Conservation (phyloP, 768 basidiomycete genomes). For the Stropharia rugosoannulata region DNA sequence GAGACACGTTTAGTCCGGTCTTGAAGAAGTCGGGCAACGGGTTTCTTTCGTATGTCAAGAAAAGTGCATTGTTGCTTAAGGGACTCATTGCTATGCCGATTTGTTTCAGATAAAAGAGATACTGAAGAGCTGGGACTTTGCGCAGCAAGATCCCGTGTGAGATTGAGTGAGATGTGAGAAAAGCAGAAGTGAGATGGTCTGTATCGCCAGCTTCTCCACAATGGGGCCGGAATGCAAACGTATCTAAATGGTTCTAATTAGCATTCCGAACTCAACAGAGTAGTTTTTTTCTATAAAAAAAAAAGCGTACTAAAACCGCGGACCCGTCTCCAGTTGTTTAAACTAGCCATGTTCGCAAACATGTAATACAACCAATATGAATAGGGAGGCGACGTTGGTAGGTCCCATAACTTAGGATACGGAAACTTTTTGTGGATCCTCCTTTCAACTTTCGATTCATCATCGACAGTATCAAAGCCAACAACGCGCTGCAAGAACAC, state of each 20-base stretch:
- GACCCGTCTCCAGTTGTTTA: conserved; percentile 88
- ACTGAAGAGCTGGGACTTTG: conserved; percentile 96
- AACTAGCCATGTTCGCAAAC: conserved; percentile 92
- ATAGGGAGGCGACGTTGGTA: conserved; percentile 88
- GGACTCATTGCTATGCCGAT: conserved; percentile 99
- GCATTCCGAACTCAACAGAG: not conserved
- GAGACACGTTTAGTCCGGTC: conserved; percentile 90
- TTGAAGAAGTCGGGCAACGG: conserved; percentile 97
- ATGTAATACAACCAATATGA: conserved; percentile 99
- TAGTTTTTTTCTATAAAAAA: not conserved
- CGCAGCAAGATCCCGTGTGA: conserved; percentile 98
- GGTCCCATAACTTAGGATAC: conserved; percentile 87
- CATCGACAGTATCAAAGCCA: conserved; percentile 98
- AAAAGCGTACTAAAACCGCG: conserved; percentile 81
- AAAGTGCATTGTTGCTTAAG: conserved; percentile 95
- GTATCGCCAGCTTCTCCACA: conserved; percentile 98
- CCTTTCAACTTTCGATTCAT: conserved; percentile 92
- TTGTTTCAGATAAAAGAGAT: conserved; percentile 97
- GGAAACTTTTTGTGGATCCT: conserved; percentile 94
- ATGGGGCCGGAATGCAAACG: conserved; percentile 95
- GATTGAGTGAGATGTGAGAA: conserved; percentile 95
- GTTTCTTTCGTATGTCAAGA: conserved; percentile 95
- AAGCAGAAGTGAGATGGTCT: conserved; percentile 94
- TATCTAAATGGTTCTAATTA: conserved; percentile 51
- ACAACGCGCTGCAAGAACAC: conserved; percentile 93